Conservation (phyloP, 441 rosid species). For the Populus hybrid region DNA sequence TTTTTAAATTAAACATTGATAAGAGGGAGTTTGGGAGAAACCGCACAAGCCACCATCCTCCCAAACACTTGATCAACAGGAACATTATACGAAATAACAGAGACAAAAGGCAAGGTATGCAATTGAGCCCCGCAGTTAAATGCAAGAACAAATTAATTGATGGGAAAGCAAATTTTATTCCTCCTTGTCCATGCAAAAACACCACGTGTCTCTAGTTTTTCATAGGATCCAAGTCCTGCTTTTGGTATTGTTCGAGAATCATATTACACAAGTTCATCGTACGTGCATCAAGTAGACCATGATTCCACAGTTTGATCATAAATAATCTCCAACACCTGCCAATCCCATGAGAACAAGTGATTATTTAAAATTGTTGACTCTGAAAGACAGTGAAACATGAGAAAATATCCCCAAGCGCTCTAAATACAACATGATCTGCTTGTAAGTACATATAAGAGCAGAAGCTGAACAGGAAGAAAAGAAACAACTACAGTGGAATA, state of each 20-base stretch:
- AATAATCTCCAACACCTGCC: constrained; percentile 96
- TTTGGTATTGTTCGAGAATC: constrained; percentile 56
- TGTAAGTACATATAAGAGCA: not conserved
- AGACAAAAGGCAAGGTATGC: not conserved
- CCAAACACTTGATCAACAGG: not conserved
- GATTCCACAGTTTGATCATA: constrained; percentile 97
- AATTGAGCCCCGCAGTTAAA: not conserved
- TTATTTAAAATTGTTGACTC: not conserved
- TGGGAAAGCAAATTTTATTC: not conserved
- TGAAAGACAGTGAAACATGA: not conserved
- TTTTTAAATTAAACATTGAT: too few species aligned
- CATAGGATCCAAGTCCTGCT: constrained; percentile 35
- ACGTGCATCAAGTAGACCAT: constrained; percentile 96
- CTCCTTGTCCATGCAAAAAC: not conserved
- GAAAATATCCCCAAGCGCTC: not conserved
- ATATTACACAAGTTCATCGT: constrained; percentile 82
- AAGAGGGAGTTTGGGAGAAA: too few species aligned
- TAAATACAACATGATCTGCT: not conserved
- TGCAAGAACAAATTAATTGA: not conserved
- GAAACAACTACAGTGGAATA: not conserved
- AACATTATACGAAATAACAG: not conserved
- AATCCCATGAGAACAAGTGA: not conserved
- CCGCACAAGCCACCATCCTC: too few species aligned
- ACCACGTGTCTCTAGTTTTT: constrained; percentile 23
- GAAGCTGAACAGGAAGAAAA: not conserved